These are phyloP conservation scores for Paraphaeosphaeria minitans DNA, from an alignment of 2,329 filamentous ascomycete species.

Conservation along the genomic window DNA sequence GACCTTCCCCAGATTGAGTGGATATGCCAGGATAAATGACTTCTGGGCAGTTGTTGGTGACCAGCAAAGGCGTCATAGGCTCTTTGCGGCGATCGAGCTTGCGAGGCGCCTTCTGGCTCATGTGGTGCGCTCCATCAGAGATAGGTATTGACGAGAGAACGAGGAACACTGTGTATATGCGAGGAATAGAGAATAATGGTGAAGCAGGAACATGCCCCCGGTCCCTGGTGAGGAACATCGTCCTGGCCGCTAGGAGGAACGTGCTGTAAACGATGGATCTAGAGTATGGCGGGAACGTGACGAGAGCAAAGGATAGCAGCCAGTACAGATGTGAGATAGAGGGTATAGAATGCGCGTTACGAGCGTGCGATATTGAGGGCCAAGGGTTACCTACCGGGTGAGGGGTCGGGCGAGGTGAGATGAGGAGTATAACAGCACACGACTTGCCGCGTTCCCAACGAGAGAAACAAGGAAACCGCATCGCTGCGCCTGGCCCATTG, in stretches of 20 bases:
- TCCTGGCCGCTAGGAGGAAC: slow-evolving; percentile 18
- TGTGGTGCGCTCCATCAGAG: slow-evolving; percentile 39
- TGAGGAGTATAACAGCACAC: background rate
- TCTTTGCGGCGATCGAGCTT: slow-evolving; percentile 38
- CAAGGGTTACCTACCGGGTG: slow-evolving; percentile 23
- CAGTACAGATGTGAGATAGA: slow-evolving; percentile 9
- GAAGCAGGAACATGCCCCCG: slow-evolving; percentile 13
- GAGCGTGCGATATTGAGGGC: slow-evolving; percentile 13
- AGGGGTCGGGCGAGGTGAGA: slow-evolving; percentile 8
- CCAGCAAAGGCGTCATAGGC: slow-evolving; percentile 60
- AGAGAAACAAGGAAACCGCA: slow-evolving; percentile 16
- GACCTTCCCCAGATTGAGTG: slow-evolving; percentile 73
- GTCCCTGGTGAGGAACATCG: slow-evolving; percentile 24
- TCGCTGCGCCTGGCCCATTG: slow-evolving; percentile 10
- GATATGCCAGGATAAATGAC: slow-evolving; percentile 77
- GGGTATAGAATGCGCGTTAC: slow-evolving; percentile 1
- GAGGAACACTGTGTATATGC: slow-evolving; percentile 31
- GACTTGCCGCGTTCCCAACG: slow-evolving; percentile 5
- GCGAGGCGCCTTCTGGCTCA: slow-evolving; percentile 36
- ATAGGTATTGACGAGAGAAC: slow-evolving; percentile 28
- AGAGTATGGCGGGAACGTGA: background rate
- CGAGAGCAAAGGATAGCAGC: slow-evolving; percentile 15
- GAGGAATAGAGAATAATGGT: slow-evolving; percentile 17
- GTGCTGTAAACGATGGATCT: background rate
- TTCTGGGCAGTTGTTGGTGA: slow-evolving; percentile 74